phyloP scores from a whole-genome alignment of 768 basidiomycete species.

The Ephemerocybe angulata region DNA sequence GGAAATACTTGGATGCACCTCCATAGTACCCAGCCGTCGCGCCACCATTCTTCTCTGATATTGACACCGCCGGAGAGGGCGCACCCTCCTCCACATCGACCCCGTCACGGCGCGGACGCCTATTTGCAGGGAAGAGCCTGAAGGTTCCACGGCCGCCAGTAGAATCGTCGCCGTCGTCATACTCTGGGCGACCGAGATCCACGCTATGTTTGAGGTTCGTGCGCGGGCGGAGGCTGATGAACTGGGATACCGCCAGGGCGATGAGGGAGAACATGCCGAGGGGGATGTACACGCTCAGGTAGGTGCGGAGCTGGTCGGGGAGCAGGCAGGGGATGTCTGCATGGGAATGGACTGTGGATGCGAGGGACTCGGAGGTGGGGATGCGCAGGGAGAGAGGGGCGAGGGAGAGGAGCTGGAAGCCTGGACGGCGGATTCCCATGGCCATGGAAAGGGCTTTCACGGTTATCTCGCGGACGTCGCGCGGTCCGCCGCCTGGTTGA shows the following conservation, averaged over 20 bases:
- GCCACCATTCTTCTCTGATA: too few species aligned
- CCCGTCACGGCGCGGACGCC: not conserved
- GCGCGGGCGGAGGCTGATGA: constrained; percentile 1
- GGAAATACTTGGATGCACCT: not conserved
- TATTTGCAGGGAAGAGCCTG: not conserved
- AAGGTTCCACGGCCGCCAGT: not conserved
- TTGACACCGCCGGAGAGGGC: too few species aligned
- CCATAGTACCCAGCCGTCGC: not conserved
- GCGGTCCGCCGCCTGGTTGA: not conserved
- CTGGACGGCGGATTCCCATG: constrained; percentile 80
- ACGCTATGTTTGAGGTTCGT: constrained; percentile 15
- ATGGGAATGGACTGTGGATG: constrained; percentile 22
- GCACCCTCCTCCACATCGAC: too few species aligned
- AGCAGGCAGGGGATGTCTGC: constrained; percentile 70
- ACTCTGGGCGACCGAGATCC: not conserved
- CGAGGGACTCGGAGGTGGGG: constrained; percentile 14
- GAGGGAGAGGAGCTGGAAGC: constrained; percentile 87
- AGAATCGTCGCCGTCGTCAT: not conserved
- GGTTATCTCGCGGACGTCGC: constrained; percentile 65
- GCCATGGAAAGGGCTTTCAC: constrained; percentile 90
- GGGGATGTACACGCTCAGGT: constrained; percentile 68
- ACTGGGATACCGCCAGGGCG: constrained; percentile 24
- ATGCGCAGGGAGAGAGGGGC: too few species aligned
- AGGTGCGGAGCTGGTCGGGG: constrained; percentile 82
- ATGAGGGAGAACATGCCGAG: constrained; percentile 58